Base-by-base conservation (phyloP, 768 basidiomycete genomes). In the Suillus cothurnatus region DNA sequence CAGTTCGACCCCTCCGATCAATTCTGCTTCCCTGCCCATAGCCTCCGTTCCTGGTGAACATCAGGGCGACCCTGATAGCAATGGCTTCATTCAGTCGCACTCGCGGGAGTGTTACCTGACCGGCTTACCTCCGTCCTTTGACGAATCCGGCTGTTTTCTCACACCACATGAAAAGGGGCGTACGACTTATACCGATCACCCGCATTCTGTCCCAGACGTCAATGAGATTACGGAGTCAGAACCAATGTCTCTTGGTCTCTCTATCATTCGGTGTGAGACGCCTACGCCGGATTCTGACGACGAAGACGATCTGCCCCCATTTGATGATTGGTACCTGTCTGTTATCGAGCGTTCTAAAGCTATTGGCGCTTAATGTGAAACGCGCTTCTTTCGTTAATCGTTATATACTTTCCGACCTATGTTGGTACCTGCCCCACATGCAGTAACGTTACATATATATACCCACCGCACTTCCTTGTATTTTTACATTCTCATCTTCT, bases 301-400 rank as follows among this genome's bases (percentile, higher is more conserved):
- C 3, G 65, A 61, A 26, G 68, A 68, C 17, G 64, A 63, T 31
- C 50, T 69, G 11, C 69, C 69, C 7, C 61, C 64, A 21, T 65
- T 69, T 28, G 69, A 69, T 50, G 68, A 69, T 34, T 69, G 69
- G 69, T 69, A 69, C 56, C 61, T 62, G 21, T 49, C 63, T n/a
- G 61, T 69, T 43, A 55, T 63, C 47, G 59, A 47, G 8, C 67
- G 68, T 23, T 61, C 63, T 34, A 58, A 66, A 39, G 39, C 12
- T 21, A 23, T 23, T 36, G 63, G 34, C 43, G 17, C 52, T 21
- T 63, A 28, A 26, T 17, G 12, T 21, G 38, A 38, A 19, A 28
- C 17, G 11, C 0, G 4, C 28, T 59, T 59, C 26, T 59, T 59
- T 41, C 5, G 36, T 58, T 53, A 8, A 31, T 28, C 4, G 17